phyloP scores from a whole-genome alignment of 2,329 filamentous ascomycete genomes.

The Raffaelea deltoideospora region DNA sequence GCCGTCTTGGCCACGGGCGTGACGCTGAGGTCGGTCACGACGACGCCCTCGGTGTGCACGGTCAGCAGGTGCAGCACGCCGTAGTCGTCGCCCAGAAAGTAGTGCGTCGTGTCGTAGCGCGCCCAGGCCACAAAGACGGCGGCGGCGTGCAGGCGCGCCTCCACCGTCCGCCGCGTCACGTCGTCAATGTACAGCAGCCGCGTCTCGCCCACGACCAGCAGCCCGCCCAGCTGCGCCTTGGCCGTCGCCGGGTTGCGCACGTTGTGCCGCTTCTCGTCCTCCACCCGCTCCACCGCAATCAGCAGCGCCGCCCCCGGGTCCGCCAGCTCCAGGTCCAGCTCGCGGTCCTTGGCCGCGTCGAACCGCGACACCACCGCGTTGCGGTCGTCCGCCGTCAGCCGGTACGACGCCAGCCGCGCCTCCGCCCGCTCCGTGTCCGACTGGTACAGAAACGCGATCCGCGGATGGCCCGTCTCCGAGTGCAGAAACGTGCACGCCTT shows the following conservation, averaged over 20 bases:
- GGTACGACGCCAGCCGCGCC: conserved; percentile 42
- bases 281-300: conserved; percentile 42
- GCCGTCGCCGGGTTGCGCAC: conserved; percentile 36
- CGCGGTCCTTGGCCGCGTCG: conserved; percentile 37
- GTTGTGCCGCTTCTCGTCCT: conserved; percentile 45
- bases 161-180: conserved; percentile 50
- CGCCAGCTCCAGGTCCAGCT: conserved; percentile 35
- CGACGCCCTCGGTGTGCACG: conserved; percentile 49
- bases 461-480: conserved; percentile 41
- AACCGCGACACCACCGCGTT: conserved; percentile 38
- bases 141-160: conserved; percentile 51
- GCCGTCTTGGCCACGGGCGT: conserved; percentile 51
- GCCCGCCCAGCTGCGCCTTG: conserved; percentile 48
- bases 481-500: conserved; percentile 42
- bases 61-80: conserved; percentile 75
- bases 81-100: conserved; percentile 85
- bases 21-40: conserved; percentile 60
- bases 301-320: conserved; percentile 44
- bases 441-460: conserved; percentile 44
- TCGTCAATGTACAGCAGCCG: conserved; percentile 76
- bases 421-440: conserved; percentile 34
- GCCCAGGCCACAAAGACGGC: conserved; percentile 90
- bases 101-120: conserved; percentile 64
- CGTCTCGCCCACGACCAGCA: conserved; percentile 66
- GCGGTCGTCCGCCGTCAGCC: conserved; percentile 42